phyloP scores from a whole-genome alignment of 352 stramenopile genomes.

The Pythium dissimile region DNA sequence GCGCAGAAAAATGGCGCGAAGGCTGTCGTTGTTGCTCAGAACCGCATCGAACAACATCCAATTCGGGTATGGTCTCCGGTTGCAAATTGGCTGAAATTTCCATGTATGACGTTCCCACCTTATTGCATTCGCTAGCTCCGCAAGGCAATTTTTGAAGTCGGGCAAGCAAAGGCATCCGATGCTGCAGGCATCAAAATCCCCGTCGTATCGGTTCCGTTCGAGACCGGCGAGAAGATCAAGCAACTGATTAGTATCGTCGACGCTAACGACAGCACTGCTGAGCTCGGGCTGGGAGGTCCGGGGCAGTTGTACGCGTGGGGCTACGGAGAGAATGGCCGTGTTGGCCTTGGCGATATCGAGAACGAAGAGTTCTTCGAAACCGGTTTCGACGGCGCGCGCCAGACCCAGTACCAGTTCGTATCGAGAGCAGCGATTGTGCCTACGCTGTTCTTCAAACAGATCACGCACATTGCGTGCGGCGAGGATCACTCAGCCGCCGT shows the following conservation, averaged over 20 bases:
- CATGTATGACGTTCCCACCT: not conserved
- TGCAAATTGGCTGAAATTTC: too few relatives aligned
- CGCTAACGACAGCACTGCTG: slow-evolving; percentile 39
- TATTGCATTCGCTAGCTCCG: slow-evolving; percentile 29
- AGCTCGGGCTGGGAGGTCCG: slow-evolving; percentile 36
- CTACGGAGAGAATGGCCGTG: slow-evolving; percentile 56
- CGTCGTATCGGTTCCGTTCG: slow-evolving; percentile 52
- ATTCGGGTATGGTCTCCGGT: slow-evolving; percentile 42
- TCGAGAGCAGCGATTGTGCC: slow-evolving; percentile 41
- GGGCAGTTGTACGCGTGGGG: slow-evolving; percentile 69
- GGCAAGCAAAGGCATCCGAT: slow-evolving; percentile 32
- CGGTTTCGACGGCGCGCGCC: slow-evolving; percentile 58
- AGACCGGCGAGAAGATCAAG: slow-evolving; percentile 45
- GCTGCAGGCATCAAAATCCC: slow-evolving; percentile 59
- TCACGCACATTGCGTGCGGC: slow-evolving; percentile 50
- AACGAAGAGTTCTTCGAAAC: slow-evolving; percentile 63
- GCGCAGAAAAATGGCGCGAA: slow-evolving; percentile 65
- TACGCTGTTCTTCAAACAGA: slow-evolving; percentile 42
- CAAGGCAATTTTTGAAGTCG: slow-evolving; percentile 38
- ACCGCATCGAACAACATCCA: slow-evolving; percentile 44
- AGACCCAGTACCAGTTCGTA: slow-evolving; percentile 70
- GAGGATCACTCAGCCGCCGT: slow-evolving; percentile 67
- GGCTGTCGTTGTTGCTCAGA: slow-evolving; percentile 61
- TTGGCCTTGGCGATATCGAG: slow-evolving; percentile 65
- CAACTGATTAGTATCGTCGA: slow-evolving; percentile 34